These are phyloP conservation scores for Lachancea thermotolerans DNA, from an alignment of 805 yeast genomes.

Conservation along the genomic window DNA sequence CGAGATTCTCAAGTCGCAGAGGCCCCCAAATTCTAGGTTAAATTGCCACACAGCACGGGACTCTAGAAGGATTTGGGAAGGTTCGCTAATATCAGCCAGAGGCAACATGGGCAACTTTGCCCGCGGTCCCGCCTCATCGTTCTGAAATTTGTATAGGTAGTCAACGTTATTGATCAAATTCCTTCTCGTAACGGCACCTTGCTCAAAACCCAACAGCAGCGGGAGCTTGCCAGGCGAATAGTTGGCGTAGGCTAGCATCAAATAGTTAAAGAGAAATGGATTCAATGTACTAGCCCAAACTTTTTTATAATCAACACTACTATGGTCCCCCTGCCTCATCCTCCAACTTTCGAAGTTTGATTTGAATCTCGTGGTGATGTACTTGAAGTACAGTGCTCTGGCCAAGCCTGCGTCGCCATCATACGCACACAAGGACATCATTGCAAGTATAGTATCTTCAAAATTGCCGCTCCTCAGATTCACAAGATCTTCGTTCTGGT, in stretches of 20 bases:
- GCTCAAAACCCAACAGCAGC: constrained; percentile 35
- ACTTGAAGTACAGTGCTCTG: constrained; percentile 55
- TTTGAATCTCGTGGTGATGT: constrained; percentile 32
- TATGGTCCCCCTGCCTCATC: constrained; percentile 3
- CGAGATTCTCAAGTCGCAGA: constrained; percentile 39
- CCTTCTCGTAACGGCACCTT: constrained; percentile 42
- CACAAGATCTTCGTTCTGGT: constrained; percentile 44
- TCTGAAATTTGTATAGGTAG: constrained; percentile 27
- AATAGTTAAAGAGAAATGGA: constrained; percentile 38
- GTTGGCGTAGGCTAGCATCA: constrained; percentile 46
- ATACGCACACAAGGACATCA: constrained; percentile 69
- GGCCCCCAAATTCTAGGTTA: constrained; percentile 28
- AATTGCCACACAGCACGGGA: constrained; percentile 64
- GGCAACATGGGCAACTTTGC: constrained; percentile 64
- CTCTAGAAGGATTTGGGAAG: constrained; percentile 55
- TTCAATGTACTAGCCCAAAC: constrained; percentile 29
- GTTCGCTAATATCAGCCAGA: constrained; percentile 34
- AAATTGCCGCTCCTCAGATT: constrained; percentile 9
- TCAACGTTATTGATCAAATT: constrained; percentile 41
- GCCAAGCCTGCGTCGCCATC: constrained; percentile 73
- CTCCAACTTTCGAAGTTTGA: constrained; percentile 8
- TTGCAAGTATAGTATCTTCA: constrained; percentile 31
- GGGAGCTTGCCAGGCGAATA: constrained; percentile 29
- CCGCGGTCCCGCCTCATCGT: constrained; percentile 14
- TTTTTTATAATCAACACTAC: constrained; percentile 2